Base-by-base conservation (phyloP, 805 yeast species). In the Nakazawaea peltata region DNA sequence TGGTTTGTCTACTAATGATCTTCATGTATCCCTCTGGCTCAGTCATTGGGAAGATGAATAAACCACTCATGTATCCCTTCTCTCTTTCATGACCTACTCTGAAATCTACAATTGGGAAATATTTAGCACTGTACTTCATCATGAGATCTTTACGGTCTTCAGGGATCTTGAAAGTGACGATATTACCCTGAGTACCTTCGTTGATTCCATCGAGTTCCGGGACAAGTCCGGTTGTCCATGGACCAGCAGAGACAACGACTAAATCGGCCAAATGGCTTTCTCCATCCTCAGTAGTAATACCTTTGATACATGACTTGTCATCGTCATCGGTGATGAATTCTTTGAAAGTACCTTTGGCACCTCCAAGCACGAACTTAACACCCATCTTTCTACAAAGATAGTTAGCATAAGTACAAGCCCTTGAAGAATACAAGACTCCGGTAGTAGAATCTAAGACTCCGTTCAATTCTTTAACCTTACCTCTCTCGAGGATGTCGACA, bases 171-270 rank as follows among this genome's bases (percentile, higher is more conserved):
- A 57, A 44, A 15, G 53, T 37, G 2, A 57, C 36, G n/a, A 63
- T 51, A 41, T 59, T 61, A 12, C 65, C 67, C 6, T 53, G 48
- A 12, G 58, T 50, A 0, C 58, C 67, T 40, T 59, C 64, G 40
- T 52, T 53, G 26, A 58, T 47, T 9, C 64, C 63, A 32, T 52
- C 56, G 5, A 62, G 27, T 33, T 45, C 41, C 1, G 46, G 54
- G 0, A 19, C 31, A 6, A 43, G 28, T 7, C 43, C 36, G 14
- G 44, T 43, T 2, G 53, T 37, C 53, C 51, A 48, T 6, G 50
- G 47, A 10, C 53, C 51, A 14, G 43, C 33, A 16, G 41, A 32
- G 8, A 45, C 37, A 28, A 48, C 36, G 10, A 47, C 50, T 13
- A 47, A 30, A 32, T 47, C 46, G 6, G 47, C 45, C 5, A 11